Evolutionary conservation across 148 eudicot species (phyloP).

Genomic region (Suaeda aralocaspica): DNA sequence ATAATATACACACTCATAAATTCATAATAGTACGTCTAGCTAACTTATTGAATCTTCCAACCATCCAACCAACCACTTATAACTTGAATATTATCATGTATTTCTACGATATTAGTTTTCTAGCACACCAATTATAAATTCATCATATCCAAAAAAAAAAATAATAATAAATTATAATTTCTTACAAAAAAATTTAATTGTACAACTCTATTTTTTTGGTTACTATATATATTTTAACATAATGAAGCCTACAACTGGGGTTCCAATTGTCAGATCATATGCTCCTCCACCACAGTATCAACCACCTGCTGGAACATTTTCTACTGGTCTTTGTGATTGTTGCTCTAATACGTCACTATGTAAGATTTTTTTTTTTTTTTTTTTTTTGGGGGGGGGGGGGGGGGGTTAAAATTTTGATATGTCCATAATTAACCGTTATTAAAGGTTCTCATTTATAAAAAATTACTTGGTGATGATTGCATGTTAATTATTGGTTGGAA

Average conservation of each 20-base stretch:
- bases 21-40: neutral
- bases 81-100: no score
- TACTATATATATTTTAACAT: neutral
- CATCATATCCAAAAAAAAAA: no score
- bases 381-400: no score
- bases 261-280: neutral
- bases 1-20: no score
- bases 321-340: conserved; percentile 27
- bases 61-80: neutral
- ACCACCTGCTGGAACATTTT: conserved; percentile 11
- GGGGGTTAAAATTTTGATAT: no score
- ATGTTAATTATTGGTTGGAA: no score
- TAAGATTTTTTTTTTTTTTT: conserved; percentile 6
- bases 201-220: no score
- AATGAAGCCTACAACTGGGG: neutral
- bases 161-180: no score
- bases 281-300: neutral
- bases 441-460: no score
- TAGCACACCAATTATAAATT: neutral
- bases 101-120: neutral
- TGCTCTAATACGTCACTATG: conserved; percentile 16
- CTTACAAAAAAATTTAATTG: no score
- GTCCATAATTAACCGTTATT: no score
- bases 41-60: neutral
- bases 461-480: no score